Conservation (phyloP, 371 early-diverging fungal species). For the Rhizomucor miehei region DNA sequence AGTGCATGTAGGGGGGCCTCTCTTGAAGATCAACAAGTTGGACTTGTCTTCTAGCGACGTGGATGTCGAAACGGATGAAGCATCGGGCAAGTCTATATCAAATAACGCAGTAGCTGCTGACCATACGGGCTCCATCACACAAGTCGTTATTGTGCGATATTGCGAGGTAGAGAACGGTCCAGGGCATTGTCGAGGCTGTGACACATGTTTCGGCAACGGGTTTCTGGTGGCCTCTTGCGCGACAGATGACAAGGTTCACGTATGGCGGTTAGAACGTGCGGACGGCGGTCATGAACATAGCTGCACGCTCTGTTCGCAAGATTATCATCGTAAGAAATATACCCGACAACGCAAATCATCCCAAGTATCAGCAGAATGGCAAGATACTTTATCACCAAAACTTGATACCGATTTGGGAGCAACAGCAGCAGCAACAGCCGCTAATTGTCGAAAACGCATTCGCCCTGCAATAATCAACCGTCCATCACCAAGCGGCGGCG, state of each 20-base stretch:
- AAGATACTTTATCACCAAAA: background rate
- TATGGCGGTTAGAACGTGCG: slow-evolving; percentile 34
- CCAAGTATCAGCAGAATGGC: background rate
- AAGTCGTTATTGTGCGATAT: slow-evolving; percentile 30
- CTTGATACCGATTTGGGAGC: background rate
- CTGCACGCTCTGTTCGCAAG: slow-evolving; percentile 23
- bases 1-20: slow-evolving; percentile 15
- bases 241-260: slow-evolving; percentile 28
- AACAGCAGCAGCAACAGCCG: background rate
- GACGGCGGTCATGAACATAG: slow-evolving; percentile 15
- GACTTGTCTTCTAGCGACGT: background rate
- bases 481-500: background rate
- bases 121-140: slow-evolving; percentile 27
- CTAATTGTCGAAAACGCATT: background rate
- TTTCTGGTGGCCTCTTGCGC: slow-evolving; percentile 36
- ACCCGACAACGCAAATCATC: slow-evolving; percentile 1
- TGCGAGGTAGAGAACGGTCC: slow-evolving; percentile 26
- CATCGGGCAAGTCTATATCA: background rate
- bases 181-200: slow-evolving; percentile 24
- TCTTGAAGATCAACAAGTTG: slow-evolving; percentile 19
- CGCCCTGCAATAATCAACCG: background rate
- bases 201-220: slow-evolving; percentile 33
- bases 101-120: slow-evolving; percentile 5
- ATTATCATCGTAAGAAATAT: slow-evolving; percentile 24
- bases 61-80: background rate